Base-by-base conservation (phyloP, 371 early-diverging fungal species). In the Syncephalastrum racemosum region DNA sequence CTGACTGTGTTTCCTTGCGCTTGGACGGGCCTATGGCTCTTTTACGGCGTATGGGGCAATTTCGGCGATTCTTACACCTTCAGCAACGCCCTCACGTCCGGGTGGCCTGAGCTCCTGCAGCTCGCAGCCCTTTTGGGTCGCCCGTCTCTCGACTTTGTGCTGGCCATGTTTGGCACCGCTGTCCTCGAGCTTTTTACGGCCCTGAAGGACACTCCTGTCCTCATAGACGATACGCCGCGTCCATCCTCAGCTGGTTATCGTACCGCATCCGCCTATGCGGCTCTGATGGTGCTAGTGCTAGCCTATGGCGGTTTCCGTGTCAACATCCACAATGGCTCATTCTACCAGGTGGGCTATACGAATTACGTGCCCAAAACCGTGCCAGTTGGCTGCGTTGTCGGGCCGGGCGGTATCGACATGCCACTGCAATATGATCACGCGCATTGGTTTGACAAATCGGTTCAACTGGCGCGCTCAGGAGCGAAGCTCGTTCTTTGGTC, bases 401-500 rank as follows among this genome's bases (percentile, higher is more conserved):
- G 74, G 5, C 63, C 59, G 22, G 64, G 65, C 15, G 44, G 44
- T 19, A 50, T 48, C 12, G 22, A 57, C 3, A 48, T 22, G 5
- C 52, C 56, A 19, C 23, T 60, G 10, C 56, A 56, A 45, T 7
- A n/a, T 18, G 18, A 64, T 5, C 59, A 66, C 40, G 63, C 59
- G 12, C 39, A 58, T 24, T 75, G 75, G 75, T 59, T 75, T 22
- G 54, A 69, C 4, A 49, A 59, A 25, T 51, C 75, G 0, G 42
- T 49, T 0, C 41, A 58, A 19, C 50, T 71, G 3, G 69, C 59
- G 3, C 53, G 71, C 55, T 66, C 65, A 49, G 82, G 82, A 15
- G 73, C 80, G 0, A 68, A 78, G 53, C 56, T 82, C 27, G 59
- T 82, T 8, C 44, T 75, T 13, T 82, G 82, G 82, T 75, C 77